These are phyloP conservation scores for Inonotus hispidus DNA, from an alignment of 1,284 basidiomycete genomes.

Conservation along the genomic window DNA sequence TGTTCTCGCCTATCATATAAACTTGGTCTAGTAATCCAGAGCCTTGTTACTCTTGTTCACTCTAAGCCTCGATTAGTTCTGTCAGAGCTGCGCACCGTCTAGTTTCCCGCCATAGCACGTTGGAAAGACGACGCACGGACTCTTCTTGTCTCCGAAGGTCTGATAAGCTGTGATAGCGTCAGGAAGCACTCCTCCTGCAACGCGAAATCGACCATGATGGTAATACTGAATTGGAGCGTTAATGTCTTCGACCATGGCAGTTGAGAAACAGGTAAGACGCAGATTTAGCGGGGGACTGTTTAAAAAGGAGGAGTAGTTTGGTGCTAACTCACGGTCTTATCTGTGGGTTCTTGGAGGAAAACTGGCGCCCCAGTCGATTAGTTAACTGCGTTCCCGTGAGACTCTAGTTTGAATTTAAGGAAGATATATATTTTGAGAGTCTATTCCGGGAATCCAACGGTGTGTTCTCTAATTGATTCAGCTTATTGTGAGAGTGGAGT, in stretches of 20 bases:
- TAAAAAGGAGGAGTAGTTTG: not conserved
- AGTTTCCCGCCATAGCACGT: constrained; percentile 37
- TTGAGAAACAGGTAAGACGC: not conserved
- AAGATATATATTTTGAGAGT: no score
- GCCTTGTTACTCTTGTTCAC: constrained; percentile 5
- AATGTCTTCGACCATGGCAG: constrained; percentile 20
- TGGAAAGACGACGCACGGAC: constrained; percentile 36
- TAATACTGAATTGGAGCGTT: constrained; percentile 30
- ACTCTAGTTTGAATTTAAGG: no score
- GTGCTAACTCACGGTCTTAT: not conserved
- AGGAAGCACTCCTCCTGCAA: constrained; percentile 33
- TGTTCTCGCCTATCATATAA: constrained; percentile 23
- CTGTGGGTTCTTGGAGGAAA: not conserved
- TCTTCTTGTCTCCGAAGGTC: constrained; percentile 32
- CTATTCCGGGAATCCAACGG: no score
- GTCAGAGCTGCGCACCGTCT: constrained; percentile 26
- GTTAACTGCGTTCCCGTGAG: no score
- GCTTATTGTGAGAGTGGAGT: no score
- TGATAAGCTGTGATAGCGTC: constrained; percentile 36
- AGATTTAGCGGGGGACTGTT: no score
- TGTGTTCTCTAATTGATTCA: no score
- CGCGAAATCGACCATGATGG: constrained; percentile 33
- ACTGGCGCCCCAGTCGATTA: no score
- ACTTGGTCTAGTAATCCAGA: constrained; percentile 19
- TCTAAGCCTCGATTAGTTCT: not conserved